Conservation (phyloP, 805 yeast genomes). For the Candida vartiovaarae region DNA sequence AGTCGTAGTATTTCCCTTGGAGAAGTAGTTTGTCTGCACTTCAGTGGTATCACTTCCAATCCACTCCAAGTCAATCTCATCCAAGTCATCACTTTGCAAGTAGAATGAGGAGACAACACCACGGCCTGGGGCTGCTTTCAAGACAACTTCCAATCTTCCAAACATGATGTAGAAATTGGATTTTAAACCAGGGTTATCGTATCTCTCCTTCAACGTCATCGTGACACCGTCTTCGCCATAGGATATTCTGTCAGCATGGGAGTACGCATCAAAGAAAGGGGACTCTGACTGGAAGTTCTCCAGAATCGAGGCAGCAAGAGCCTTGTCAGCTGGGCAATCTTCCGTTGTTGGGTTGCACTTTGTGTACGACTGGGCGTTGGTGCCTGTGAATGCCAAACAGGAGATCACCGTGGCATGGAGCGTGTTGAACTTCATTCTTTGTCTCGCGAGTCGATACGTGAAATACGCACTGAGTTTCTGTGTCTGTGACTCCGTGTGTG, state of each 20-base stretch:
- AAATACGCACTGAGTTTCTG: too few relatives aligned
- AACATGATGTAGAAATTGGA: constrained; percentile 84
- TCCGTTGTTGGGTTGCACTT: constrained; percentile 40
- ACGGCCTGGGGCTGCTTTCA: constrained; percentile 67
- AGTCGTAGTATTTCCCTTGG: constrained; percentile 71
- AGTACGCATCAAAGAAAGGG: constrained; percentile 34
- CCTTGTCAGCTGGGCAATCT: constrained; percentile 44
- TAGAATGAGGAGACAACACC: constrained; percentile 81
- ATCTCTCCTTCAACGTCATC: constrained; percentile 52
- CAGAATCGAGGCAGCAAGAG: constrained; percentile 49
- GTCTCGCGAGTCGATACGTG: too few relatives aligned
- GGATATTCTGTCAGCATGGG: constrained; percentile 37
- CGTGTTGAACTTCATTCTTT: too few relatives aligned
- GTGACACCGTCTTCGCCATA: constrained; percentile 51
- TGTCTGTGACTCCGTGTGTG: too few relatives aligned
- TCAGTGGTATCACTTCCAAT: constrained; percentile 72
- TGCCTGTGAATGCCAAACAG: not conserved
- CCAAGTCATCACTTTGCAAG: constrained; percentile 77
- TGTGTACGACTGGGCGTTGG: constrained; percentile 12
- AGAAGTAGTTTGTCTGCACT: constrained; percentile 73
- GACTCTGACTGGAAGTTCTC: constrained; percentile 46
- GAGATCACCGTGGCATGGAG: too few relatives aligned
- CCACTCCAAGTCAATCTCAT: constrained; percentile 88
- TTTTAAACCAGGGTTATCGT: constrained; percentile 70
- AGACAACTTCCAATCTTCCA: constrained; percentile 69